Base-by-base conservation (phyloP, 805 yeast species). In the Candida ficus region DNA sequence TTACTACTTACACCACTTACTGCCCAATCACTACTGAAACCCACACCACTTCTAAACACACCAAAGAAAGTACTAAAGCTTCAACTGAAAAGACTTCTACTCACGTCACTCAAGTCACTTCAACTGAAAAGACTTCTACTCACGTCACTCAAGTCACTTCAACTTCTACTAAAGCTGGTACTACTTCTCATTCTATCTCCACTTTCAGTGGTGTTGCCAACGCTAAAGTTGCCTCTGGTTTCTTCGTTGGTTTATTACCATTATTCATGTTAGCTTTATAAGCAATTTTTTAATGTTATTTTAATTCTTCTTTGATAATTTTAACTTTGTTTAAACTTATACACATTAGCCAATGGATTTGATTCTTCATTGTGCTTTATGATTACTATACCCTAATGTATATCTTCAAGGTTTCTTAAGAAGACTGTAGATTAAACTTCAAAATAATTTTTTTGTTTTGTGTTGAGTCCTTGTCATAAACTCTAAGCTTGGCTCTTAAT, bases 181-280 rank as follows among this genome's bases (percentile, higher is more conserved):
- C 26, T 23, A 9, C 10, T 23, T 10, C 22, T 14, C 23, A 10
- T 20, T 20, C 30, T 12, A 20, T 38, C 23, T 32, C 41, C 11
- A 38, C 41, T 16, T 38, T 27, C 19, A 28, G 12, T 12, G 41
- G 41, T 32, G 13, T 25, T 14, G 41, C 23, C 28, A 38, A 38
- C 33, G 26, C 32, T 33, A 28, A 14, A 8, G 23, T 33, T 12
- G 30, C 25, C 20, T 20, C 33, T 12, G 33, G 41, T 20, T 27
- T 32, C 29, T 21, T 38, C 3, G 29, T 28, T 20, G 35, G 32
- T 22, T 21, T 38, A 11, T 20, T 33, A 16, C 33, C 32, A 14
- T 27, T 33, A 4, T 21, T 38, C 33, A 20, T 38, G 26, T 27
- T 38, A 5, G 21, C 32, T 21, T 27, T 36, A 12, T 36, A 29